A percentile compares a stretch with the other conserved stretches of the same genome.
Evolutionary conservation across 2,329 filamentous ascomycete species (phyloP).

Genomic region (Chrysosporium queenslandicum): DNA sequence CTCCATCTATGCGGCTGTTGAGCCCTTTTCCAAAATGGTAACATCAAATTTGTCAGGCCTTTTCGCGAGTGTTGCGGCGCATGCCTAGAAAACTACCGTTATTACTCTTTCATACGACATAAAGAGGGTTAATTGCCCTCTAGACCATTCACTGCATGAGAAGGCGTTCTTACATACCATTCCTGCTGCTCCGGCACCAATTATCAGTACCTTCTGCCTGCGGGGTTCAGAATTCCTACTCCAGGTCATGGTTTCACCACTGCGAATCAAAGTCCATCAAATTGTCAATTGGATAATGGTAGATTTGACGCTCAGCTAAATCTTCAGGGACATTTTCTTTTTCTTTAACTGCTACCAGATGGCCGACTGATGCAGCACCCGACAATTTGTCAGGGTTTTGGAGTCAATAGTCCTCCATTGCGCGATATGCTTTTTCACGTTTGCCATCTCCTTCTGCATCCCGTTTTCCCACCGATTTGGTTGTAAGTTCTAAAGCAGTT

Average conservation of each 20-base stretch:
- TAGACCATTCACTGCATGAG: neutral
- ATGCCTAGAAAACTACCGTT: conserved; percentile 39
- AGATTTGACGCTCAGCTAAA: neutral
- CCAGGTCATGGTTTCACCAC: neutral
- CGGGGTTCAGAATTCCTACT: conserved; percentile 2
- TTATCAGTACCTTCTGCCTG: conserved; percentile 46
- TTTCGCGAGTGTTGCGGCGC: conserved; percentile 55
- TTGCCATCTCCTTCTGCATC: neutral
- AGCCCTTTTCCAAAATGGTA: conserved; percentile 50
- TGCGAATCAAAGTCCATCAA: neutral
- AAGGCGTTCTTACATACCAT: conserved; percentile 36
- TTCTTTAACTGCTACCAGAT: neutral
- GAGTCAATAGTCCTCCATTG: neutral
- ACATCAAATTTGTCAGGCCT: conserved; percentile 57
- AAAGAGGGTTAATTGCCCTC: neutral
- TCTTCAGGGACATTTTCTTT: neutral
- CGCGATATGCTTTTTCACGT: neutral
- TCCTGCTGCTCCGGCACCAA: conserved; percentile 55
- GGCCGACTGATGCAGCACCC: neutral
- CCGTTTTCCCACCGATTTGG: neutral
- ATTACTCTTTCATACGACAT: neutral
- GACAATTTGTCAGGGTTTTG: neutral
- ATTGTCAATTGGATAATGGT: neutral
- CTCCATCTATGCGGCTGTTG: conserved; percentile 49
- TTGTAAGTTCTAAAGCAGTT: neutral